Percentiles rank a stretch among this genome's conserved stretches.
Conservation (phyloP, 495 filamentous ascomycete species). For the Rostrohypoxylon terebratum region DNA sequence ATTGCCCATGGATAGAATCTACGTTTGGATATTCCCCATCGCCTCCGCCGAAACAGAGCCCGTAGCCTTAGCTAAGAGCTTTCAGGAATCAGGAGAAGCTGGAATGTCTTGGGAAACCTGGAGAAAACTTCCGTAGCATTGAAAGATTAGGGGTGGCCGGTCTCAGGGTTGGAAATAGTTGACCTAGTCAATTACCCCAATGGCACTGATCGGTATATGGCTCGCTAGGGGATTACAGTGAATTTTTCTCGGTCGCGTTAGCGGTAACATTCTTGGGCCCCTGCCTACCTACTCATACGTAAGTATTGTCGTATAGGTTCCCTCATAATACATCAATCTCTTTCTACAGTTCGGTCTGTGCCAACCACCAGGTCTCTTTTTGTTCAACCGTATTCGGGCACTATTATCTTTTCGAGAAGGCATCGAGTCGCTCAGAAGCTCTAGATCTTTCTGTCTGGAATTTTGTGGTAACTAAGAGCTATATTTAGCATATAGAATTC, state of each 20-base stretch:
- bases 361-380: too few species aligned
- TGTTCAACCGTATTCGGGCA: neutral
- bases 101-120: constrained; percentile 51
- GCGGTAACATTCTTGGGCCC: too few species aligned
- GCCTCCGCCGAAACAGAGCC: too few species aligned
- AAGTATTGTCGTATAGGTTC: too few species aligned
- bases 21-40: constrained; percentile 12
- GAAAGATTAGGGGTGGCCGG: constrained; percentile 51
- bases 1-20: constrained; percentile 8
- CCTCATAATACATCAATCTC: too few species aligned
- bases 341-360: too few species aligned
- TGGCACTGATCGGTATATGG: too few species aligned
- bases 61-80: constrained; percentile 42
- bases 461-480: neutral
- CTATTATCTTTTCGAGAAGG: neutral
- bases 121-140: constrained; percentile 49
- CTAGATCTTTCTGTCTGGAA: neutral
- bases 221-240: too few species aligned
- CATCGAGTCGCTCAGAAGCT: neutral
- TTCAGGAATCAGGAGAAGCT: constrained; percentile 50
- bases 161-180: constrained; percentile 47
- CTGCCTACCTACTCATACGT: too few species aligned
- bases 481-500: neutral
- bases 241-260: too few species aligned
- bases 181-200: constrained; percentile 50